phyloP scores from a whole-genome alignment of 2,329 filamentous ascomycete genomes.

The Aspergillus ochraceoroseus region DNA sequence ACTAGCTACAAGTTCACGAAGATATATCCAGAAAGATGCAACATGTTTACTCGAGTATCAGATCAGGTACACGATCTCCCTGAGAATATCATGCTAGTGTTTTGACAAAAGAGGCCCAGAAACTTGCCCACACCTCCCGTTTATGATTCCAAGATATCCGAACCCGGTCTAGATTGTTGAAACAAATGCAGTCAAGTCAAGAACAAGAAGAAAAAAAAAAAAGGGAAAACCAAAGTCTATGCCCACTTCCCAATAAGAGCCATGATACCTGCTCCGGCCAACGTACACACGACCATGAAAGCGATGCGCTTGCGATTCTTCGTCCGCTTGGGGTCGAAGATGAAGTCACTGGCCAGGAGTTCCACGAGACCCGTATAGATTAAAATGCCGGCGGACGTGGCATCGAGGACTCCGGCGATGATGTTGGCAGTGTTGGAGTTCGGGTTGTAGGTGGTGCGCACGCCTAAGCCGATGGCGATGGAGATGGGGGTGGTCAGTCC shows the following conservation, averaged over 20 bases:
- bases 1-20: too few species aligned
- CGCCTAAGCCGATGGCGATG: conserved; percentile 13
- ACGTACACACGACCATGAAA: conserved; percentile 43
- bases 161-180: too few species aligned
- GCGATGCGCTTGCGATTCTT: conserved; percentile 26
- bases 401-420: conserved; percentile 11
- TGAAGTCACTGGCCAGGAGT: conserved; percentile 13
- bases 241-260: conserved; percentile 52
- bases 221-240: conserved; percentile 20
- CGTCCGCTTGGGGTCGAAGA: conserved; percentile 16
- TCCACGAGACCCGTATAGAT: conserved; percentile 15
- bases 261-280: conserved; percentile 46
- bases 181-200: too few species aligned
- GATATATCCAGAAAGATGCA: too few species aligned
- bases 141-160: too few species aligned
- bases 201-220: too few species aligned
- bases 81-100: too few species aligned
- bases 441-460: conserved; percentile 14
- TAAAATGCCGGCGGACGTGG: conserved; percentile 13
- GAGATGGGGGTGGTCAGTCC: conserved; percentile 15
- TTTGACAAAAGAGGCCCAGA: too few species aligned
- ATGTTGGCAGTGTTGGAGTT: conserved; percentile 11
- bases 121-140: too few species aligned
- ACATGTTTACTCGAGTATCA: too few species aligned
- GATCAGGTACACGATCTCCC: too few species aligned